Evolutionary conservation across 192 early-diverging fungal species (phyloP).

Genomic region (Coemansia sp.): DNA sequence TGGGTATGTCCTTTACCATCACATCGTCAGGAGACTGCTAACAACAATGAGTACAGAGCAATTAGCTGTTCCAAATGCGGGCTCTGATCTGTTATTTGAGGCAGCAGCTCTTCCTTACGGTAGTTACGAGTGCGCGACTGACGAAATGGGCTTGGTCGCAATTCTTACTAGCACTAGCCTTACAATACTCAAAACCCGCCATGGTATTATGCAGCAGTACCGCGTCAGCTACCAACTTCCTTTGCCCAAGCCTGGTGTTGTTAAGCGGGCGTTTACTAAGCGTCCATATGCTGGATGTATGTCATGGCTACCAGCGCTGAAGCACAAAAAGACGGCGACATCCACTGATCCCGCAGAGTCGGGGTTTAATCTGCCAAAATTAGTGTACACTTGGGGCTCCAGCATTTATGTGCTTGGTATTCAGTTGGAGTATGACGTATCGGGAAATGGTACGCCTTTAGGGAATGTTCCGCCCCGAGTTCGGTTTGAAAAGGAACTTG

Average conservation of each 20-base stretch:
- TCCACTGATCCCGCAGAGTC: constrained; percentile 27
- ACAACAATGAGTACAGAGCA: constrained; percentile 44
- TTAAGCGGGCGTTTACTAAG: constrained; percentile 24
- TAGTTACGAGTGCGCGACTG: constrained; percentile 17
- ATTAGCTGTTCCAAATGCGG: constrained; percentile 7
- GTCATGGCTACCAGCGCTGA: constrained; percentile 45
- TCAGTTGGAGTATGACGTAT: constrained; percentile 25
- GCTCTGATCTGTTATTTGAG: constrained; percentile 29
- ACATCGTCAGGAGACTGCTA: constrained; percentile 45
- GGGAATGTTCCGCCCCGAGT: constrained; percentile 14
- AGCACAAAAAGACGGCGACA: constrained; percentile 22
- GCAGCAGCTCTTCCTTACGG: constrained; percentile 31
- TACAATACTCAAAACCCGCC: constrained; percentile 27
- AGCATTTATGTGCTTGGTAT: constrained; percentile 19
- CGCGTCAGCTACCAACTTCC: constrained; percentile 16
- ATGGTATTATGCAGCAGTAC: constrained; percentile 37
- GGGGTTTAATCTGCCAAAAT: constrained; percentile 21
- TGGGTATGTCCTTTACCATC: constrained; percentile 47
- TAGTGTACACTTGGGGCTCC: constrained; percentile 43
- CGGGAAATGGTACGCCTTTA: constrained; percentile 38
- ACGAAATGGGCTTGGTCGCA: constrained; percentile 48
- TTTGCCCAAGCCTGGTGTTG: neutral
- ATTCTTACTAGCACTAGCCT: constrained; percentile 31
- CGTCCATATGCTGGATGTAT: constrained; percentile 45
- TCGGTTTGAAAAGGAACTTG: constrained; percentile 17